Base-by-base conservation (phyloP, 495 filamentous ascomycete species). In the Letharia lupina region DNA sequence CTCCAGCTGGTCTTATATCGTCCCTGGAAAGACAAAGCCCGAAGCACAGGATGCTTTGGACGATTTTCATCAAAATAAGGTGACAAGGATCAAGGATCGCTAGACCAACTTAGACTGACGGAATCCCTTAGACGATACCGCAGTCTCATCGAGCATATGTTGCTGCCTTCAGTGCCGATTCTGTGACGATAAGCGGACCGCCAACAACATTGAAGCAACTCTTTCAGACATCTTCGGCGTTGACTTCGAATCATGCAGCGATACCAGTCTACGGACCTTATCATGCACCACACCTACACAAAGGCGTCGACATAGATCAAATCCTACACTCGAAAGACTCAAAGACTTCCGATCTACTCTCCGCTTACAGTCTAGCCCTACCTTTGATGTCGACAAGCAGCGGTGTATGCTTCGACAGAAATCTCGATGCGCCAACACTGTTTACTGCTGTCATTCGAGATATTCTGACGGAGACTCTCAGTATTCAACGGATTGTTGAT, bases 261-360 rank as follows among this genome's bases (percentile, higher is more conserved):
- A 84, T 89, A 54, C 86, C 89, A 1, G 84, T 95, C 31, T 86
- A 89, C 68, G 91, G 87, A 1, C 89, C 91, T 2, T 95, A 91
- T 70, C 91, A 96, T 76, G 89, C 91, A 16, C 69, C 80, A 2
- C 90, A 95, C 73, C 75, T 95, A 12, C 88, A 91, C 75, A 78
- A 78, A 9, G 65, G 77, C 20, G 77, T 78, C 18, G 84, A 91
- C 68, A 77, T 89, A 48, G 80, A 83, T 52, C 81, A 81, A 62
- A 84, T 93, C 56, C 70, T 91, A 37, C 70, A 78, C 33, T 71
- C 71, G 2, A 37, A 75, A 68, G 70, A 73, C 73, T 4, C 60
- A 59, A 16, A 75, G 73, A n/a, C 45, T 67, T 57, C 56, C 23
- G 16, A 50, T 9, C 28, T 66, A 15, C 16, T 67, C 64, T 40